Base-by-base conservation (phyloP, 345 rosid species). In the Anastatica hierochuntica region DNA sequence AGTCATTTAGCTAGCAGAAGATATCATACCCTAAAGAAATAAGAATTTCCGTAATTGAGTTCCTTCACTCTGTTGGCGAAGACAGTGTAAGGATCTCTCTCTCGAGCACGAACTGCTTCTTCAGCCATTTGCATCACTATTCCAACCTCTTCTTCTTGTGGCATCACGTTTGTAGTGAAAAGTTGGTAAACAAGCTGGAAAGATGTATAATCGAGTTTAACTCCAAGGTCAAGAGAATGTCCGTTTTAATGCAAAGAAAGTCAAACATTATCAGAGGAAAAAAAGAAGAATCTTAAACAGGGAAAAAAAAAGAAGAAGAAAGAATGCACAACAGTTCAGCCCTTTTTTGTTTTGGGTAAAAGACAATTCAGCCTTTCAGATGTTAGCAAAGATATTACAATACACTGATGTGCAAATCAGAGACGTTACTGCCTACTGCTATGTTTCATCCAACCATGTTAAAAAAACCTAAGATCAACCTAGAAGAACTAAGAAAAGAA, bases 111-210 rank as follows among this genome's bases (percentile, higher is more conserved):
- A 39, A 90, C 79, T 6, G 77, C 83, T 77, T 86, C 95, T 75
- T 83, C 83, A 43, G 88, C 81, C 94, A 78, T 81, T 71, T 90
- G 88, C 94, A 84, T 83, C 72, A 86, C 97, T 60, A 82, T 78
- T 64, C 79, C 80, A 53, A 86, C 88, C 67, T 79, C 89, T 80
- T 82, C 97, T 64, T 83, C 95, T 69, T 81, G 78, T 7, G 92
- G 87, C 62, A 74, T 77, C 73, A 86, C 79, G 42, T 72, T 62
- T 58, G 90, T 82, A n/a, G 71, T 80, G 64, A 86, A 90, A 30
- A 90, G 79, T 71, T 77, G 88, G 72, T 82, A 86, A 23, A 90
- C 88, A 58, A 84, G 95, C 95, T 89, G 85, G 61, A 58, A 68
- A 53, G 24, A 62, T 10, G 58, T 35, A 30, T 17, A 20, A 37